These are phyloP conservation scores for Aspergillus candidus DNA, from an alignment of 2,329 filamentous ascomycete species.

Conservation along the genomic window DNA sequence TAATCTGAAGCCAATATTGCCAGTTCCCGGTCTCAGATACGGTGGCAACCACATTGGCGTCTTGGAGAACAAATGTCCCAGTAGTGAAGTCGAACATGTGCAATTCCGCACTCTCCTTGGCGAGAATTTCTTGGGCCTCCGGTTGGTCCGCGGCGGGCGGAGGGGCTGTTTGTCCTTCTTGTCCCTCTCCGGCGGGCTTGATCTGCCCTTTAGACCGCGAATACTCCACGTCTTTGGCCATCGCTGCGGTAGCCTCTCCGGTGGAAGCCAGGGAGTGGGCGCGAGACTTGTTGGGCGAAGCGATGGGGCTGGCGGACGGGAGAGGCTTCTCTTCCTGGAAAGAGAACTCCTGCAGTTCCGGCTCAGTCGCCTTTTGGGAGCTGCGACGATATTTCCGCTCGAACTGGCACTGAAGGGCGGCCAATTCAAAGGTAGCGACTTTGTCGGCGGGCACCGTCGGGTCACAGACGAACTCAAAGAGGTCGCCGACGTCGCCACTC, in stretches of 20 bases:
- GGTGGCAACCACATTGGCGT: conserved; percentile 65
- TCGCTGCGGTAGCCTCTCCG: conserved; percentile 38
- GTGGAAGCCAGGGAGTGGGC: conserved; percentile 32
- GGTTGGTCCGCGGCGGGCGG: conserved; percentile 59
- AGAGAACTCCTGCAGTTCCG: conserved; percentile 74
- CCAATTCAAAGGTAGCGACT: conserved; percentile 71
- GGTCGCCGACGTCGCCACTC: conserved; percentile 84
- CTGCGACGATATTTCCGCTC: conserved; percentile 86
- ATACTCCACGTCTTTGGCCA: conserved; percentile 42
- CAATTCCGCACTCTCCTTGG: conserved; percentile 72
- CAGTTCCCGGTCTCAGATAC: conserved; percentile 84
- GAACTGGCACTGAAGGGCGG: conserved; percentile 91
- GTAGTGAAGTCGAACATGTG: conserved; percentile 89
- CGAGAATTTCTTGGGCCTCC: conserved; percentile 64
- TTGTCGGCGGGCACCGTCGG: conserved; percentile 61
- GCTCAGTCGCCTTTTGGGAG: conserved; percentile 70
- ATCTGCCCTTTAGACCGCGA: conserved; percentile 37
- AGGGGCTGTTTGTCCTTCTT: conserved; percentile 49
- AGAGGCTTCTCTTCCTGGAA: conserved; percentile 61
- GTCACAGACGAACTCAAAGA: conserved; percentile 98
- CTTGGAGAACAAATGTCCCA: conserved; percentile 77
- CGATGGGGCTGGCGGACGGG: conserved; percentile 53
- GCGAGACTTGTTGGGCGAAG: conserved; percentile 41
- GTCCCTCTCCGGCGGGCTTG: conserved; percentile 33
- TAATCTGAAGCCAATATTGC: conserved; percentile 93